Evolutionary conservation across 2,329 filamentous ascomycete genomes (phyloP).

Genomic region (Hymenoscyphus infarciens): DNA sequence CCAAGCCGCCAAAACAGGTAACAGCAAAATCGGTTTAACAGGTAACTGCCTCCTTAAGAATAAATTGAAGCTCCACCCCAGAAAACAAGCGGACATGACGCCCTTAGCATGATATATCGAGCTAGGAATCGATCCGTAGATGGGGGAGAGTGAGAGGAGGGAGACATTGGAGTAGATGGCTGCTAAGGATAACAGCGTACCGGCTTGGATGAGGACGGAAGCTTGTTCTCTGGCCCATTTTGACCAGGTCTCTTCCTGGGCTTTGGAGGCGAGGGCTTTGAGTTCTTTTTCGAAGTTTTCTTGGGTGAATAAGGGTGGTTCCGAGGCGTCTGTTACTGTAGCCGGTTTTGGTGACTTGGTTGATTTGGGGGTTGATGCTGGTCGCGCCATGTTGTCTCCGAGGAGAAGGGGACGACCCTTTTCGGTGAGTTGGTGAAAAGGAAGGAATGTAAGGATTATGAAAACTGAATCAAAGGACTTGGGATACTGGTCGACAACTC

Average conservation of each 20-base stretch:
- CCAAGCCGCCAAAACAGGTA: constrained; percentile 73
- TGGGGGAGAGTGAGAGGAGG: constrained; percentile 74
- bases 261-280: constrained; percentile 33
- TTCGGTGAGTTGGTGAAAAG: background rate
- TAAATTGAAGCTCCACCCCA: constrained; percentile 68
- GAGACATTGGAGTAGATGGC: constrained; percentile 68
- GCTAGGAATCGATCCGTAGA: constrained; percentile 82
- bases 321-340: constrained; percentile 9
- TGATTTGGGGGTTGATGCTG: constrained; percentile 8
- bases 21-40: constrained; percentile 47
- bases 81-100: constrained; percentile 62
- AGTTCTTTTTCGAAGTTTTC: constrained; percentile 37
- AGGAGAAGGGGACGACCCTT: background rate
- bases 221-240: constrained; percentile 32
- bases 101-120: constrained; percentile 67
- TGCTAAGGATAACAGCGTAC: constrained; percentile 50
- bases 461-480: background rate
- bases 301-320: constrained; percentile 30
- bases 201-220: constrained; percentile 35
- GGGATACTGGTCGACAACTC: background rate
- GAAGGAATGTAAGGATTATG: background rate
- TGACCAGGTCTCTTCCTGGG: constrained; percentile 33
- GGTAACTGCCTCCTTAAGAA: constrained; percentile 49
- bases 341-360: constrained; percentile 3
- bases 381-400: constrained; percentile 12